Conservation (phyloP, 2,329 filamentous ascomycete species). For the Sphaceloma murrayae region DNA sequence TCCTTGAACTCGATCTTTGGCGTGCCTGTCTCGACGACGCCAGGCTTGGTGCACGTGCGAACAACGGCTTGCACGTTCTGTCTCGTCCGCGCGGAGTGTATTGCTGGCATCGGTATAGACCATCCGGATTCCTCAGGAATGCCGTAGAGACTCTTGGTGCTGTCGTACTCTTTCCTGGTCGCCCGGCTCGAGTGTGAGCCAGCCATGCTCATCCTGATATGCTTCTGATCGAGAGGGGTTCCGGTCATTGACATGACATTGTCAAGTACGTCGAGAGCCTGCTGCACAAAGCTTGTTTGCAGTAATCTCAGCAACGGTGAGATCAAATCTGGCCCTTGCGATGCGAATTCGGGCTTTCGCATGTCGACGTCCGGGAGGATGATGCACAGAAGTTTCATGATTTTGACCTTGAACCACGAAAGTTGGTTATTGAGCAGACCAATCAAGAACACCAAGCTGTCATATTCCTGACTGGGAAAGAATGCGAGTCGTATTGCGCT, state of each 20-base stretch:
- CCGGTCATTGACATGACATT: slow-evolving; percentile 92
- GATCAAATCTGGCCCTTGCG: slow-evolving; percentile 87
- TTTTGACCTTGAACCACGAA: slow-evolving; percentile 84
- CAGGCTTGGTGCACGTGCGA: slow-evolving; percentile 65
- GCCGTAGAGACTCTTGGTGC: slow-evolving; percentile 87
- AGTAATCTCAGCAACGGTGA: slow-evolving; percentile 81
- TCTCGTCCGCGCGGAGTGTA: slow-evolving; percentile 76
- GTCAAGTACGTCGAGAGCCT: slow-evolving; percentile 83
- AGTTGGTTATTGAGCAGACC: slow-evolving; percentile 81
- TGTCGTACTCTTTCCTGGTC: slow-evolving; percentile 87
- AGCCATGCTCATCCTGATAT: slow-evolving; percentile 97
- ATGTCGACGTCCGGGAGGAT: slow-evolving; percentile 88
- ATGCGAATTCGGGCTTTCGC: slow-evolving; percentile 78
- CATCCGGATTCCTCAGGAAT: slow-evolving; percentile 93
- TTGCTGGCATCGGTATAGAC: slow-evolving; percentile 88
- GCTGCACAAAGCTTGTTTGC: slow-evolving; percentile 87
- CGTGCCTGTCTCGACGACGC: slow-evolving; percentile 55
- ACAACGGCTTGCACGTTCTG: slow-evolving; percentile 93
- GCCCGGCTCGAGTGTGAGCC: slow-evolving; percentile 68
- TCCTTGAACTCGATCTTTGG: slow-evolving; percentile 89
- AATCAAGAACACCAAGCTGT: slow-evolving; percentile 80
- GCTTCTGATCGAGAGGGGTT: slow-evolving; percentile 78
- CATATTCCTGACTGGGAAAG: slow-evolving; percentile 73
- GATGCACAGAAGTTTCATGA: slow-evolving; percentile 78
- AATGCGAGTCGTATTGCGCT: slow-evolving; percentile 66